Percentiles rank a stretch among this genome's conserved stretches.
phyloP scores from a whole-genome alignment of 2,329 filamentous ascomycete genomes.

The Alternaria burnsii region DNA sequence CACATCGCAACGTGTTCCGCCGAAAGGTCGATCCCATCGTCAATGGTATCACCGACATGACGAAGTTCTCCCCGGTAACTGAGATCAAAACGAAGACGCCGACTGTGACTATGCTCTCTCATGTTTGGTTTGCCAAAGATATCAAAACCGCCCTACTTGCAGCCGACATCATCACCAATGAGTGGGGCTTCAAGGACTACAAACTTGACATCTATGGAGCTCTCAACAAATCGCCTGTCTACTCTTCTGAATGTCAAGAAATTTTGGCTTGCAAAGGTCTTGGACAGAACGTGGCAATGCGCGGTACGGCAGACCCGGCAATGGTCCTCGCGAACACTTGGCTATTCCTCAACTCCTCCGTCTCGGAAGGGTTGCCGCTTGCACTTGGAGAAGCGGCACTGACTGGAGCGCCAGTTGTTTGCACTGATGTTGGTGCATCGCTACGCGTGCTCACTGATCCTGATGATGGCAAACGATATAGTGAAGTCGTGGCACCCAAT shows the following conservation, averaged over 20 bases:
- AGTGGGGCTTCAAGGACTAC: constrained; percentile 72
- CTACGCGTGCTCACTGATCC: constrained; percentile 65
- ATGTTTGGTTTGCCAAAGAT: constrained; percentile 68
- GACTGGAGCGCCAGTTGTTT: constrained; percentile 64
- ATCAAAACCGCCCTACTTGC: constrained; percentile 71
- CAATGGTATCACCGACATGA: constrained; percentile 72
- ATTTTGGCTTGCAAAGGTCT: constrained; percentile 66
- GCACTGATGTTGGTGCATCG: constrained; percentile 65
- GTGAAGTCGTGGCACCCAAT: constrained; percentile 70
- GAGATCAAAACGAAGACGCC: constrained; percentile 66
- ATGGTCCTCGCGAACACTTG: constrained; percentile 55
- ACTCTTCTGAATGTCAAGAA: constrained; percentile 67
- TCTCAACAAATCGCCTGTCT: constrained; percentile 69
- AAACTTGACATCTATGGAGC: constrained; percentile 70
- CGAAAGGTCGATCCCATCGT: constrained; percentile 71
- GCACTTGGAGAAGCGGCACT: constrained; percentile 67
- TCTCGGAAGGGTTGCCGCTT: constrained; percentile 65
- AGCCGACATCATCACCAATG: constrained; percentile 71
- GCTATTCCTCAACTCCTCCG: constrained; percentile 63
- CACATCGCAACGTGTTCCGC: constrained; percentile 65
- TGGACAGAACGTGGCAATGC: constrained; percentile 59
- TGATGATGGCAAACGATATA: constrained; percentile 59
- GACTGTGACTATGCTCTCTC: constrained; percentile 72
- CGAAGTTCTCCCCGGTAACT: constrained; percentile 67
- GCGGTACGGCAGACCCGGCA: constrained; percentile 64